Conservation (phyloP, 352 stramenopile species). For the Globisporangium solare region DNA sequence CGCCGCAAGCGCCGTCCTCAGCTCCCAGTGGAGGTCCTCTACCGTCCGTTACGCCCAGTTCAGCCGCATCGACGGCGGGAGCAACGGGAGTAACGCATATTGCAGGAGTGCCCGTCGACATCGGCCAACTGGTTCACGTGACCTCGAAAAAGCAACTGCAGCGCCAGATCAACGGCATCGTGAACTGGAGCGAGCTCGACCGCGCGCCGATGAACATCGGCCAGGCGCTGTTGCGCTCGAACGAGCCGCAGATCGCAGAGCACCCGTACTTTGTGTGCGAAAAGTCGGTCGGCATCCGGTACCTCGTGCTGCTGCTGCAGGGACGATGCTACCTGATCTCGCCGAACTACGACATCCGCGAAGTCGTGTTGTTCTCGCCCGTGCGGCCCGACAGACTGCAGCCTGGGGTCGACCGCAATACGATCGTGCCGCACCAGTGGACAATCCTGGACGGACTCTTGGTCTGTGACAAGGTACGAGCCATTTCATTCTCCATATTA, state of each 20-base stretch:
- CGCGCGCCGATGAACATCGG: constrained; percentile 69
- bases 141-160: constrained; percentile 78
- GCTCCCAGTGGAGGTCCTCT: too few relatives aligned
- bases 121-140: constrained; percentile 59
- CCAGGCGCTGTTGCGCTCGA: constrained; percentile 64
- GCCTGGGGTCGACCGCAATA: constrained; percentile 65
- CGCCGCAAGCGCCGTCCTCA: too few relatives aligned
- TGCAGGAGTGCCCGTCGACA: constrained; percentile 54
- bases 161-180: constrained; percentile 76
- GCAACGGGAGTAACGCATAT: constrained; percentile 3
- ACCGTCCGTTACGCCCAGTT: too few relatives aligned
- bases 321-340: constrained; percentile 79
- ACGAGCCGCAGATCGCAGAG: constrained; percentile 71
- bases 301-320: constrained; percentile 71
- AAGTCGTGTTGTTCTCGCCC: constrained; percentile 72
- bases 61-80: too few relatives aligned
- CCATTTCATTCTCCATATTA: neutral
- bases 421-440: constrained; percentile 78
- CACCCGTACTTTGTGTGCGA: constrained; percentile 86
- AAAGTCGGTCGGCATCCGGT: constrained; percentile 70
- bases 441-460: constrained; percentile 83
- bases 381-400: constrained; percentile 74
- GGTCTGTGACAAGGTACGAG: constrained; percentile 61
- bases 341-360: constrained; percentile 81
- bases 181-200: constrained; percentile 76